Conservation (phyloP, 2,329 filamentous ascomycete genomes). For the Paecilomyces fulvus region DNA sequence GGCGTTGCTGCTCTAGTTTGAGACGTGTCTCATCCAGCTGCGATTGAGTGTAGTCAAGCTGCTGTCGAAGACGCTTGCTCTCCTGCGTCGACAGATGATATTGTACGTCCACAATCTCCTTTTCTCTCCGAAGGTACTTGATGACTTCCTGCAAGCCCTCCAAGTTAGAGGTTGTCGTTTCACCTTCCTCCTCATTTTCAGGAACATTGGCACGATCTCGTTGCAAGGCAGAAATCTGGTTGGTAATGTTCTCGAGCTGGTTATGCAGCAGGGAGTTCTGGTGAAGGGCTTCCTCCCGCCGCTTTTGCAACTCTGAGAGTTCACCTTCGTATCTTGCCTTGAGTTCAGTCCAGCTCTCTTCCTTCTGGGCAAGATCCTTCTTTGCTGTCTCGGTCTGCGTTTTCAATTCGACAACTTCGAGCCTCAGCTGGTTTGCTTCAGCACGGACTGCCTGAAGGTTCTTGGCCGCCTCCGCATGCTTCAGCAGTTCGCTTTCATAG, state of each 20-base stretch:
- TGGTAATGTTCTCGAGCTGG: constrained; percentile 74
- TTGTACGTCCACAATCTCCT: constrained; percentile 97
- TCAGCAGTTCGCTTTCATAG: constrained; percentile 89
- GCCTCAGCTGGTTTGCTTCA: constrained; percentile 75
- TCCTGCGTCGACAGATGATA: constrained; percentile 85
- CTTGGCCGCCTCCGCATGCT: constrained; percentile 92
- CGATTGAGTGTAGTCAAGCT: constrained; percentile 75
- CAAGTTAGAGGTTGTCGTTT: constrained; percentile 47
- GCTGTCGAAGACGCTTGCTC: constrained; percentile 77
- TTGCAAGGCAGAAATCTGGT: constrained; percentile 72
- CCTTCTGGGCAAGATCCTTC: constrained; percentile 66
- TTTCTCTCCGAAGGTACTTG: constrained; percentile 83
- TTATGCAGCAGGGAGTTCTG: constrained; percentile 88
- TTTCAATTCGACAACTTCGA: constrained; percentile 63
- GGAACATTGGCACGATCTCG: constrained; percentile 57
- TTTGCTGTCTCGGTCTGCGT: constrained; percentile 82
- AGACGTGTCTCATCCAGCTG: constrained; percentile 84
- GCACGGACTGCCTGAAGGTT: constrained; percentile 67
- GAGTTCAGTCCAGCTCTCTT: constrained; percentile 81
- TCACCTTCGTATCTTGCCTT: constrained; percentile 76
- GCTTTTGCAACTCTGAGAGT: constrained; percentile 64
- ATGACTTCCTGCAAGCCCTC: constrained; percentile 85
- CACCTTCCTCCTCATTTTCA: constrained; percentile 43
- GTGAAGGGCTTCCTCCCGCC: constrained; percentile 73
- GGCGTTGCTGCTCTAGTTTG: constrained; percentile 84